Percentiles rank a stretch among this genome's conserved stretches.
Evolutionary conservation across 2,329 filamentous ascomycete genomes (phyloP).

Genomic region (Pyricularia grisea): DNA sequence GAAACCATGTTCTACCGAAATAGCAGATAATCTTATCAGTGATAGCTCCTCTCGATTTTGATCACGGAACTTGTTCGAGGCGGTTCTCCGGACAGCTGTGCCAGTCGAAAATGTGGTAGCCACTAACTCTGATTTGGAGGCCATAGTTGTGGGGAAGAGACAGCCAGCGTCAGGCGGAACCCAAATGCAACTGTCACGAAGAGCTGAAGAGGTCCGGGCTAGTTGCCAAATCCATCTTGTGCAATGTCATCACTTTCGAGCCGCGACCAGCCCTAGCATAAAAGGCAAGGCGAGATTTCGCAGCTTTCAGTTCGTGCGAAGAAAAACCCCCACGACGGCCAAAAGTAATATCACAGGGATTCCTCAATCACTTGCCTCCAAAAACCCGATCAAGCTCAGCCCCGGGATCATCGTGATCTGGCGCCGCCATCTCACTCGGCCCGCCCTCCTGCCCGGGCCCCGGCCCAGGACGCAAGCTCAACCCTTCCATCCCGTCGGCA

Average conservation of each 20-base stretch:
- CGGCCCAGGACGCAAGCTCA: slow-evolving; percentile 14
- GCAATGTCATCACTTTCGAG: background rate
- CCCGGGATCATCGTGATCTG: slow-evolving; percentile 5
- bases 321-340: background rate
- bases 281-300: background rate
- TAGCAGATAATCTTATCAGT: background rate
- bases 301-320: background rate
- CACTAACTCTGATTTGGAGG: background rate
- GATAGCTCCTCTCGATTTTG: background rate
- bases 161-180: background rate
- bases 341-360: too few species aligned
- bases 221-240: background rate
- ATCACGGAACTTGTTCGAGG: background rate
- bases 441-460: background rate
- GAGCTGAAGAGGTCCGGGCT: background rate
- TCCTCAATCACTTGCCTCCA: slow-evolving; percentile 6
- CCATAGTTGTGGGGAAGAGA: background rate
- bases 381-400: slow-evolving; percentile 11
- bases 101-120: background rate
- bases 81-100: background rate
- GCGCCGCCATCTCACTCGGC: slow-evolving; percentile 11
- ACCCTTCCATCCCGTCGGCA: slow-evolving; percentile 13
- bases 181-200: background rate
- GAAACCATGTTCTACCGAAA: background rate
- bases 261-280: background rate